Conservation (phyloP, 768 basidiomycete species). For the Gelatoporia subvermispora region DNA sequence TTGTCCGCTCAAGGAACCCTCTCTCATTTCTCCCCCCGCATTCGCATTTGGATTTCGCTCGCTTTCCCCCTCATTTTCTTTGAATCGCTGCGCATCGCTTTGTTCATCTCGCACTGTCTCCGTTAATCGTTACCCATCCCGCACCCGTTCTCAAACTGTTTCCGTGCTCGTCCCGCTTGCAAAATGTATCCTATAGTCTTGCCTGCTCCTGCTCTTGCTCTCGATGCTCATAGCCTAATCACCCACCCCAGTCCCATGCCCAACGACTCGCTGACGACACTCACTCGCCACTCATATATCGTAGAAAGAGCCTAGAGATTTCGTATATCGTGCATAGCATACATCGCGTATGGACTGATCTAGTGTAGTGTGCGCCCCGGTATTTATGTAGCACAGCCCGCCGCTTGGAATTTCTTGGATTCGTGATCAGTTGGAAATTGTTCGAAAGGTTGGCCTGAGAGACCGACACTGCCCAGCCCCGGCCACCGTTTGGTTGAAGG, state of each 20-base stretch:
- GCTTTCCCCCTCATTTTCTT: too few relatives aligned
- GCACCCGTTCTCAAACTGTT: background rate
- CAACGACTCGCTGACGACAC: too few relatives aligned
- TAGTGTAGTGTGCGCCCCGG: conserved; percentile 1
- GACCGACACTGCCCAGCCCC: too few relatives aligned
- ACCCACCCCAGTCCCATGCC: too few relatives aligned
- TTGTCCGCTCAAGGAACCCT: too few relatives aligned
- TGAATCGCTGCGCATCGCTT: too few relatives aligned
- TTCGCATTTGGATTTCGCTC: too few relatives aligned
- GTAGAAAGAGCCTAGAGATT: background rate
- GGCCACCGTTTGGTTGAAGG: too few relatives aligned
- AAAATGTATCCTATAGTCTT: conserved; percentile 4
- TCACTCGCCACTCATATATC: too few relatives aligned
- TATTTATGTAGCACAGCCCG: conserved; percentile 11
- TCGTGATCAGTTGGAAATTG: background rate
- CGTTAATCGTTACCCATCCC: background rate
- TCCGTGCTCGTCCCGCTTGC: background rate
- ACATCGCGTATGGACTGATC: background rate
- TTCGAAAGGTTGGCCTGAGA: too few relatives aligned
- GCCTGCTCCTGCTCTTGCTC: background rate
- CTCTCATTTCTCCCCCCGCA: too few relatives aligned
- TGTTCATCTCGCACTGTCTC: background rate
- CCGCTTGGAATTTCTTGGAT: background rate
- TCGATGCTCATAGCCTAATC: conserved; percentile 4
- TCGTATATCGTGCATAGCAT: conserved; percentile 2